These are phyloP conservation scores for Erodium maritimum DNA, from an alignment of 345 rosid genomes.

Conservation along the genomic window DNA sequence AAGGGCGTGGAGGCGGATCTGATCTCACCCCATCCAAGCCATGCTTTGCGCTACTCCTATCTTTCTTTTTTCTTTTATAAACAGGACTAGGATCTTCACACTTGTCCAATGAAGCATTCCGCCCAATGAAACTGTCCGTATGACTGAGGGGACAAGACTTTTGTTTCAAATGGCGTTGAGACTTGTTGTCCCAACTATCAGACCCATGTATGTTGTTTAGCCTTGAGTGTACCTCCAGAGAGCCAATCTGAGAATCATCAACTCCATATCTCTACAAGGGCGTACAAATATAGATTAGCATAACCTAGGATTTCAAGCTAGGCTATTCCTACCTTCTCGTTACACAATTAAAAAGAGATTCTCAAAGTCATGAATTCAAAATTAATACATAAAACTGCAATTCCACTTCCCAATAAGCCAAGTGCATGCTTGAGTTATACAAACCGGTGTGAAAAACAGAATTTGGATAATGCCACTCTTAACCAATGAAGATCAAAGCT, in stretches of 20 bases:
- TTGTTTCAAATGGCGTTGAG: conserved; percentile 26
- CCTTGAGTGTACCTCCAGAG: conserved; percentile 26
- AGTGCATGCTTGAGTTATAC: not conserved
- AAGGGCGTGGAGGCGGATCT: conserved; percentile 20
- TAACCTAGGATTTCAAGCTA: not conserved
- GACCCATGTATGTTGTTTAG: conserved; percentile 22
- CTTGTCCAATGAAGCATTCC: conserved; percentile 25
- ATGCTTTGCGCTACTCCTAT: conserved; percentile 30
- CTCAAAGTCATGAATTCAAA: not conserved
- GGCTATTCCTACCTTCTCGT: not conserved
- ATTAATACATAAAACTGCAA: not conserved
- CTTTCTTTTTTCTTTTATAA: conserved; percentile 20
- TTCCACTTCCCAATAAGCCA: not conserved
- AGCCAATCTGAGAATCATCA: conserved; percentile 26
- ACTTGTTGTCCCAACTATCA: conserved; percentile 28
- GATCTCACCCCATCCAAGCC: conserved; percentile 32
- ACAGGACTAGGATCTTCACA: conserved; percentile 29
- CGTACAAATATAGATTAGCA: conserved; percentile 5
- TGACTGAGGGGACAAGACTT: conserved; percentile 25
- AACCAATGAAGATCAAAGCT: not conserved
- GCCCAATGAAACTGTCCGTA: conserved; percentile 25
- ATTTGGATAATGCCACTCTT: not conserved
- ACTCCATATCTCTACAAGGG: conserved; percentile 36
- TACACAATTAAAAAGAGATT: not conserved
- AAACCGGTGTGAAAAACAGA: not conserved